Evolutionary conservation across 1,284 basidiomycete genomes (phyloP), one percentile per base, ranked within the genome.

Genomic region (Fomitopsis pinicola): DNA sequence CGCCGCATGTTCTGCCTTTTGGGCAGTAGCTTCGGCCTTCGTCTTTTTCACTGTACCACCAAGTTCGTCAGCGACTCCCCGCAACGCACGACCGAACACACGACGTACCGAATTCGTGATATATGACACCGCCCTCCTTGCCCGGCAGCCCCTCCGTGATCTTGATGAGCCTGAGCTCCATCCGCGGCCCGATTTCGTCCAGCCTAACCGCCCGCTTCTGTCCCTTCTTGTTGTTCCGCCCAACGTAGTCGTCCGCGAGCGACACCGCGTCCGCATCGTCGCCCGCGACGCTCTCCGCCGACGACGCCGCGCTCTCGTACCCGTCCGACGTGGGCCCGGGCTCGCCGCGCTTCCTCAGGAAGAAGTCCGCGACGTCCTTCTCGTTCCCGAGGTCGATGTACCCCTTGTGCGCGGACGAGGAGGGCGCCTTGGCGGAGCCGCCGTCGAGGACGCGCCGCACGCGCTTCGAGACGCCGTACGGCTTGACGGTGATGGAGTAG

Each of bases 361-460:
- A 78, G 75, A 98, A 99, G 75, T 99, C 97, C 2, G 96, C 94
- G 54, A 99, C 91, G 73, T 99, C 97, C 70, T 92, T 89, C 68
- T 96, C 94, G 66, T 87, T 89, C 3, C 91, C 88, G 14, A 99
- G 84, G 73, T 99, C 88, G 30, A 96, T 81, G 35, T 66, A 57
- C 6, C 68, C 66, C 40, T 75, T 76, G 38, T 40, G 38, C 38
- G 38, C 38, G 4, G 78, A 74, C 59, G 75, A 56, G 9, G 72
- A 66, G 19, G 73, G 74, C 8, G 77, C 74, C 50, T 74, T 72
- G 9, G 78, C 70, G 48, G 72, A 73, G 58, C 82, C 77, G 58
- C 89, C 90, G 71, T 94, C 92, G 58, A 99, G 82, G 35, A 98
- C 83, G 64, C 90, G 89, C 10, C 95, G 87, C n/a, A 99, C 91